Evolutionary conservation across 2,329 filamentous ascomycete genomes (phyloP).

Genomic region (Alternaria brassicicola): DNA sequence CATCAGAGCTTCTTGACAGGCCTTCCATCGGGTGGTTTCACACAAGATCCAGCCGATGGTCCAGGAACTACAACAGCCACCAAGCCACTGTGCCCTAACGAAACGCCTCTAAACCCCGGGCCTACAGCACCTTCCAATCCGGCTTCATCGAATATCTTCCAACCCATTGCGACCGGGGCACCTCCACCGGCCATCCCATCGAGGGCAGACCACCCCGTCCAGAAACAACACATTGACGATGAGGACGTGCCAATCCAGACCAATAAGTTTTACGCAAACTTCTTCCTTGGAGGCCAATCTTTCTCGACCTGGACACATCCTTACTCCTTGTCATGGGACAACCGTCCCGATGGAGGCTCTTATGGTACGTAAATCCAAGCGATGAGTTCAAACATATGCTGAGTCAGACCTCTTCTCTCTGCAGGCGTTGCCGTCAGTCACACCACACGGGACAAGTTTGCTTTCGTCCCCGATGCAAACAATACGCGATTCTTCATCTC

Average conservation of each 20-base stretch:
- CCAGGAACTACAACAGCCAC: constrained; percentile 25
- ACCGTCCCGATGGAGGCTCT: constrained; percentile 63
- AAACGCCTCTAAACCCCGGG: constrained; percentile 39
- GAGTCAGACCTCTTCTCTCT: background rate
- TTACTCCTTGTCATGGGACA: constrained; percentile 54
- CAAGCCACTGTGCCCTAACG: constrained; percentile 34
- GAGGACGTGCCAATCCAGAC: constrained; percentile 63
- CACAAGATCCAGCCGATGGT: constrained; percentile 32
- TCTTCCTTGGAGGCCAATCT: constrained; percentile 76
- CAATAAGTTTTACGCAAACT: constrained; percentile 76
- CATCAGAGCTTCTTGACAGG: constrained; percentile 39
- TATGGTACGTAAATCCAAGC: constrained; percentile 61
- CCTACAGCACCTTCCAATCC: constrained; percentile 23
- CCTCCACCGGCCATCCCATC: constrained; percentile 49
- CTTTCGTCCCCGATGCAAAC: constrained; percentile 44
- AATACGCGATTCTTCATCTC: constrained; percentile 75
- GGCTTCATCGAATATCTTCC: constrained; percentile 47
- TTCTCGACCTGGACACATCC: constrained; percentile 75
- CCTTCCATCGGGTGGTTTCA: constrained; percentile 40
- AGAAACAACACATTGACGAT: constrained; percentile 48
- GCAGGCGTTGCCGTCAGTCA: constrained; percentile 73
- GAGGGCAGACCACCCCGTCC: constrained; percentile 51
- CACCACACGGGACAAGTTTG: constrained; percentile 70
- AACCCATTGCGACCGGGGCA: constrained; percentile 48
- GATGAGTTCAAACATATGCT: background rate